These are phyloP conservation scores for Globisporangium abappressorium DNA, from an alignment of 352 stramenopile species.

Conservation along the genomic window DNA sequence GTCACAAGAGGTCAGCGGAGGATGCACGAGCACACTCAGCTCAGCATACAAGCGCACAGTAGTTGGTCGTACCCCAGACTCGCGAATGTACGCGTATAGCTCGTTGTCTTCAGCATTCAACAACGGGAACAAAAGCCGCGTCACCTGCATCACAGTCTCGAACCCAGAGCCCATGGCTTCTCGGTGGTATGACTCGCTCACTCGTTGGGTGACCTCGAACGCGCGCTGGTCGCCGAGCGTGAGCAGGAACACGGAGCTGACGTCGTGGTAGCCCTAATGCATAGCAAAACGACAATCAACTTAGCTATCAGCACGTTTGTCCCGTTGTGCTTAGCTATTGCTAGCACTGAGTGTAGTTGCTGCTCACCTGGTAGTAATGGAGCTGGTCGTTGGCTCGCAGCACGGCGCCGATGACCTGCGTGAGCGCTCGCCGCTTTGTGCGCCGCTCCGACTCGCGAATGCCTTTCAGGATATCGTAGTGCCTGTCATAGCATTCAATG, in stretches of 20 bases:
- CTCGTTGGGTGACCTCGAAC: conserved; percentile 58
- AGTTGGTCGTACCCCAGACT: conserved; percentile 42
- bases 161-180: conserved; percentile 89
- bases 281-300: background rate
- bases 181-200: conserved; percentile 87
- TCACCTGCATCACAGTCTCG: conserved; percentile 65
- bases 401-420: conserved; percentile 55
- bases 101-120: conserved; percentile 57
- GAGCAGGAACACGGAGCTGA: conserved; percentile 83
- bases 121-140: conserved; percentile 65
- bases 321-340: conserved; percentile 18
- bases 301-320: background rate
- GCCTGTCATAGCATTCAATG: conserved; percentile 26
- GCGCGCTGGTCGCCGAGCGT: conserved; percentile 72
- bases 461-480: conserved; percentile 63
- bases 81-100: conserved; percentile 62
- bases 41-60: background rate
- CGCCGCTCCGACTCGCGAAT: conserved; percentile 67
- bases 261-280: conserved; percentile 89
- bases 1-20: background rate
- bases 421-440: conserved; percentile 55
- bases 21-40: too few species aligned
- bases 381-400: conserved; percentile 45
- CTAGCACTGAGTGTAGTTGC: conserved; percentile 16
- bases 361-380: conserved; percentile 73